Evolutionary conservation across 495 filamentous ascomycete genomes (phyloP).

Genomic region (Penicillium dipodomyicola): DNA sequence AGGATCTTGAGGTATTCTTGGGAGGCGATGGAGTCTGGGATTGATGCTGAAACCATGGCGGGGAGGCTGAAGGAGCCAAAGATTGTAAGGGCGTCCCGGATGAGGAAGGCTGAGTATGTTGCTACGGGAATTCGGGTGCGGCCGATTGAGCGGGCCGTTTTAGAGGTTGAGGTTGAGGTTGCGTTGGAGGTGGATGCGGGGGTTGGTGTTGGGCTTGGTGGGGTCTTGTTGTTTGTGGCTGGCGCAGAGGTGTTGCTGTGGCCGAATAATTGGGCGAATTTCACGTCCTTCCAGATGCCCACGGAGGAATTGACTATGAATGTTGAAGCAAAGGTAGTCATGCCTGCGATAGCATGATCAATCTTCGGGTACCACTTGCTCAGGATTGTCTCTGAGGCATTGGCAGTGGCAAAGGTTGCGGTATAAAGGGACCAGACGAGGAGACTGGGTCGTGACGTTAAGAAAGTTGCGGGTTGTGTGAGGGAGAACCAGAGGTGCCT

Average conservation of each 20-base stretch:
- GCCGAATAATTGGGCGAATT: conserved; percentile 47
- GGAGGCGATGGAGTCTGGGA: conserved; percentile 39
- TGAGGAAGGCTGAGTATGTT: conserved; percentile 62
- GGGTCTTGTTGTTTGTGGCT: conserved; percentile 38
- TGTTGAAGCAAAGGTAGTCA: conserved; percentile 37
- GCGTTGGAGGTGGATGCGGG: conserved; percentile 38
- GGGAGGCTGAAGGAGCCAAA: conserved; percentile 86
- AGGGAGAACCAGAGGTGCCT: conserved; percentile 60
- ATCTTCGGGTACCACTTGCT: conserved; percentile 43
- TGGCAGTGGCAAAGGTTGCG: conserved; percentile 84
- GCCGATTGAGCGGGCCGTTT: conserved; percentile 29
- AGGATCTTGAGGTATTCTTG: conserved; percentile 38
- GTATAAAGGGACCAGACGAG: conserved; percentile 82
- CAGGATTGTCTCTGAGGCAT: conserved; percentile 55
- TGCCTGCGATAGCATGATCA: conserved; percentile 47
- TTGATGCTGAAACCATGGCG: conserved; percentile 33
- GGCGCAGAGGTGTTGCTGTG: conserved; percentile 17
- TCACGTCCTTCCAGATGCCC: conserved; percentile 47
- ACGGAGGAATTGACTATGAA: conserved; percentile 43
- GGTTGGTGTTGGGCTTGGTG: conserved; percentile 37
- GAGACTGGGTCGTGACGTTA: conserved; percentile 72
- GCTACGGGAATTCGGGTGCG: conserved; percentile 53
- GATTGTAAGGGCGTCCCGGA: conserved; percentile 80
- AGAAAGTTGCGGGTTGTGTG: conserved; percentile 61
- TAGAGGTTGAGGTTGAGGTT: conserved; percentile 19